Evolutionary conservation across 345 rosid species (phyloP).

Genomic region (Dovyalis caffra): DNA sequence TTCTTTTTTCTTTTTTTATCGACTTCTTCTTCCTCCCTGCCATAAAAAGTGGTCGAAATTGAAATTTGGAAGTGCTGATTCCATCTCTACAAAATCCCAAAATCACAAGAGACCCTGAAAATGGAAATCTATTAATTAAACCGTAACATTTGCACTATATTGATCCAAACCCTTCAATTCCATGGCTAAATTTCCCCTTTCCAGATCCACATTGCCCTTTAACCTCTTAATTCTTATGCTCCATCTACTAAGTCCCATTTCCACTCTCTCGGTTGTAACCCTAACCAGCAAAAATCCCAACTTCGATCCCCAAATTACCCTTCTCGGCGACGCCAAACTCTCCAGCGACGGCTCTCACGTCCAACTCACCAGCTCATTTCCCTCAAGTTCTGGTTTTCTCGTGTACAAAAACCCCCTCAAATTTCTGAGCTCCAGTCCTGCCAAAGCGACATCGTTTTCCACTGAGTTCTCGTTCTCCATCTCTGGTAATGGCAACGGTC

Average conservation of each 20-base stretch:
- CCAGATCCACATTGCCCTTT: constrained; percentile 3
- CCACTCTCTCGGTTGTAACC: constrained; percentile 19
- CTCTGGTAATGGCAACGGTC: constrained; percentile 34
- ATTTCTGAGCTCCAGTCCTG: constrained; percentile 15
- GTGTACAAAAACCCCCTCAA: constrained; percentile 36
- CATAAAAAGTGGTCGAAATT: background rate
- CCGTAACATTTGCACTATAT: background rate
- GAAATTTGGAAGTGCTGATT: no score
- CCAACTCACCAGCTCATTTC: constrained; percentile 25
- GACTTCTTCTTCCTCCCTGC: no score
- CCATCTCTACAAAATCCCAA: background rate
- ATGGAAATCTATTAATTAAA: background rate
- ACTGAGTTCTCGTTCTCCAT: constrained; percentile 43
- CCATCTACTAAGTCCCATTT: constrained; percentile 22
- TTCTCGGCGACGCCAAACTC: constrained; percentile 42
- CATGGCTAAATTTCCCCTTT: constrained; percentile 26
- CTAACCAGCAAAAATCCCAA: constrained; percentile 18
- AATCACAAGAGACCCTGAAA: background rate
- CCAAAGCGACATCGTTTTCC: constrained; percentile 35
- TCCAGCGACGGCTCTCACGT: constrained; percentile 23
- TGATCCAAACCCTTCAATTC: background rate
- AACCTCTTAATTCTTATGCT: constrained; percentile 11
- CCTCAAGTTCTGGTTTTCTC: constrained; percentile 40
- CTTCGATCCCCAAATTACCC: constrained; percentile 30
- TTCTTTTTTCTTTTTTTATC: no score